Conservation (phyloP, 345 rosid genomes). For the Schrenkiella parvula region DNA sequence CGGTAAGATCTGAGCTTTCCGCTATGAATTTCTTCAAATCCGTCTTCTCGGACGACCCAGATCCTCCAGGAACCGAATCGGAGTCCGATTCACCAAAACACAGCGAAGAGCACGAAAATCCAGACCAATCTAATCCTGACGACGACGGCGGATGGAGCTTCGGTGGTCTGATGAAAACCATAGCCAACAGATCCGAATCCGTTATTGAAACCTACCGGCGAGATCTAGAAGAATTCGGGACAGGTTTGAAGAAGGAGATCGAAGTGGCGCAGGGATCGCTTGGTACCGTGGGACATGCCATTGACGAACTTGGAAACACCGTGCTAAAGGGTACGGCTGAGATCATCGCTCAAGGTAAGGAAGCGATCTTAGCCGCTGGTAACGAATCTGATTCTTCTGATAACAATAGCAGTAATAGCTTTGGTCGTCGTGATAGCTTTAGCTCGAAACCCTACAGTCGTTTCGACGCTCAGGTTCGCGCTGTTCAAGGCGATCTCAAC, state of each 20-base stretch:
- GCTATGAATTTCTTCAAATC: conserved; percentile 85
- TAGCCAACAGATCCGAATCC: conserved; percentile 66
- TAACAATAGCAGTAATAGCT: conserved; percentile 27
- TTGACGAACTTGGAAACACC: conserved; percentile 68
- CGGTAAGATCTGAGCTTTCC: conserved; percentile 19
- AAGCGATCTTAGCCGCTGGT: conserved; percentile 59
- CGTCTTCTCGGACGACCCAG: conserved; percentile 66
- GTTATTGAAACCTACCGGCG: conserved; percentile 84
- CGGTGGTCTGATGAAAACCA: conserved; percentile 57
- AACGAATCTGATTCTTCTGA: conserved; percentile 57
- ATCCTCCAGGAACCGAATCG: conserved; percentile 38
- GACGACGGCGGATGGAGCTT: conserved; percentile 47
- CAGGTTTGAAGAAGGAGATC: conserved; percentile 83
- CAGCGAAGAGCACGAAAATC: neutral
- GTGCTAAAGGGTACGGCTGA: conserved; percentile 71
- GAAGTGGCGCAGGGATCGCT: conserved; percentile 88
- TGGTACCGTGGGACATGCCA: conserved; percentile 56
- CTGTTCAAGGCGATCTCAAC: conserved; percentile 53
- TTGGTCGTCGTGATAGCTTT: conserved; percentile 34
- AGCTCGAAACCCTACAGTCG: conserved; percentile 60
- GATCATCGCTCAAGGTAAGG: conserved; percentile 83
- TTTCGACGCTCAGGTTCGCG: conserved; percentile 61
- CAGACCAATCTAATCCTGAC: conserved; percentile 5
- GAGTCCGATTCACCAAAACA: conserved; percentile 31
- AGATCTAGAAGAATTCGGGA: conserved; percentile 78